phyloP scores from a whole-genome alignment of 768 basidiomycete genomes.

The Trametes villosa region DNA sequence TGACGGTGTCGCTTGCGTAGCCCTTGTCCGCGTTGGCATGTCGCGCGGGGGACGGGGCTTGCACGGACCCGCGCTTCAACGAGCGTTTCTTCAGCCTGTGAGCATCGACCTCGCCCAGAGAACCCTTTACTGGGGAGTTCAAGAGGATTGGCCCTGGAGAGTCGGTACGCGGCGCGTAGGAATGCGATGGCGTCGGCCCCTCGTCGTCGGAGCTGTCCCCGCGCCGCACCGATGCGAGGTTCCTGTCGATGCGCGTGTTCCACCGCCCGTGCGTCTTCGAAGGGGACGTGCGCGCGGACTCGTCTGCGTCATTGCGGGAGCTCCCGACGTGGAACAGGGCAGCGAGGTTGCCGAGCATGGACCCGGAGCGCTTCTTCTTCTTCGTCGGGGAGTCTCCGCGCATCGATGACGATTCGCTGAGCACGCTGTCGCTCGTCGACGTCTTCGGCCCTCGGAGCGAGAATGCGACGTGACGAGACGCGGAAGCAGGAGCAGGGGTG shows the following conservation, averaged over 20 bases:
- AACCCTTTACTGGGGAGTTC: not conserved
- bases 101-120: not conserved
- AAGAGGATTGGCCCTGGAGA: conserved; percentile 3
- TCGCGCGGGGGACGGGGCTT: conserved; percentile 1
- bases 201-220: conserved; percentile 37
- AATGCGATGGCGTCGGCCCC: conserved; percentile 14
- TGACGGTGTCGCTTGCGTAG: conserved; percentile 31
- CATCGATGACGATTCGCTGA: conserved; percentile 1
- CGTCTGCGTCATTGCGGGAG: conserved; percentile 4
- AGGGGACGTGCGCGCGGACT: not conserved
- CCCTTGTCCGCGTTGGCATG: conserved; percentile 27
- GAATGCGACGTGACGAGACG: conserved; percentile 20
- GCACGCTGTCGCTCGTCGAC: not conserved
- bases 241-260: conserved; percentile 43
- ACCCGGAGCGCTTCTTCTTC: conserved; percentile 25
- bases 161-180: not conserved
- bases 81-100: conserved; percentile 28
- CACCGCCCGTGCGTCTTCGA: conserved; percentile 31
- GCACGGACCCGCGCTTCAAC: conserved; percentile 25
- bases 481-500: not conserved
- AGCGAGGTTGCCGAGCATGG: conserved; percentile 49
- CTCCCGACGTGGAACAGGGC: conserved; percentile 44
- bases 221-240: conserved; percentile 31
- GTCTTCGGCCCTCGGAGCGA: conserved; percentile 19
- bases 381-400: conserved; percentile 15